These are phyloP conservation scores for Kwoniella dejecticola DNA, from an alignment of 768 basidiomycete genomes.

Conservation along the genomic window DNA sequence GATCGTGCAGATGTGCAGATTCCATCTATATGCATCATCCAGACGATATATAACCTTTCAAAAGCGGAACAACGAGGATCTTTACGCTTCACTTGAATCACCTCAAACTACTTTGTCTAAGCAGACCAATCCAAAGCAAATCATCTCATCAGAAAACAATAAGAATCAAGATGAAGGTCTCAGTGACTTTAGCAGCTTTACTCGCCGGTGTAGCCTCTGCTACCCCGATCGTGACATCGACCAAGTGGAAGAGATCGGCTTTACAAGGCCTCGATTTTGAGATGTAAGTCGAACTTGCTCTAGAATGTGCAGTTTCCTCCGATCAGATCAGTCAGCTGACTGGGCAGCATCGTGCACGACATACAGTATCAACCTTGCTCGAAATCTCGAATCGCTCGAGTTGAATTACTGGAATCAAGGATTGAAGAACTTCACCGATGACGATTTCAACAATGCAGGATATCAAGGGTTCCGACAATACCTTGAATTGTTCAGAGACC, in stretches of 20 bases:
- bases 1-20: not conserved
- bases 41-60: not conserved
- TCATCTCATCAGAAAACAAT: too few relatives aligned
- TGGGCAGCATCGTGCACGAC: too few relatives aligned
- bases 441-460: conserved; percentile 27
- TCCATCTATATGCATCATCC: not conserved
- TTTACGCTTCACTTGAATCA: too few relatives aligned
- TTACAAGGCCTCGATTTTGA: conserved; percentile 21
- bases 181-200: not conserved
- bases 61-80: too few relatives aligned
- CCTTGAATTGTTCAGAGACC: conserved; percentile 28
- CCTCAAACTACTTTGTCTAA: too few relatives aligned
- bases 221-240: conserved; percentile 15
- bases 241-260: conserved; percentile 8
- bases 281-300: conserved; percentile 18
- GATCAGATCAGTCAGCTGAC: too few relatives aligned
- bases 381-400: conserved; percentile 33
- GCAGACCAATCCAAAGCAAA: too few relatives aligned
- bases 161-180: conserved; percentile 10
- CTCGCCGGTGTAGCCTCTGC: conserved; percentile 5
- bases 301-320: not conserved
- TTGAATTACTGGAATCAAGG: conserved; percentile 32
- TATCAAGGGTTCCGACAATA: conserved; percentile 23
- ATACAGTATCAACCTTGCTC: conserved; percentile 35
- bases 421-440: conserved; percentile 30